Conservation (phyloP, 2,329 filamentous ascomycete genomes). For the Raffaelea albimanens region DNA sequence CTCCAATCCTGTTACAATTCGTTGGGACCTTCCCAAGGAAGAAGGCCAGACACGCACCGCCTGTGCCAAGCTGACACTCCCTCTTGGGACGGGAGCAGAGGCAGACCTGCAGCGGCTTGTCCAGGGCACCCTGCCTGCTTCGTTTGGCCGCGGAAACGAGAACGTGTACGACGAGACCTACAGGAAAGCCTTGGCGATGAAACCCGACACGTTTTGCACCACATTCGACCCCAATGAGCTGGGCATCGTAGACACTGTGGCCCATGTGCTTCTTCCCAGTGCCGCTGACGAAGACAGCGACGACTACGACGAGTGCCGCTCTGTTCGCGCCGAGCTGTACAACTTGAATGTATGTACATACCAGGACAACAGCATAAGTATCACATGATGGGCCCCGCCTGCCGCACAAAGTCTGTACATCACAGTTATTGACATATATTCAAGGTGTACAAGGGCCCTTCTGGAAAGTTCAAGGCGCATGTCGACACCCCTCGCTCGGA, state of each 20-base stretch:
- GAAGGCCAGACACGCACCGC: background rate
- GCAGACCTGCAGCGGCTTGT: background rate
- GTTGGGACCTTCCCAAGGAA: background rate
- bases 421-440: too few species aligned
- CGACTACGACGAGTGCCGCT: slow-evolving; percentile 12
- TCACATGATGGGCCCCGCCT: too few species aligned
- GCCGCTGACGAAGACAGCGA: background rate
- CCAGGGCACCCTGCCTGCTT: slow-evolving; percentile 14
- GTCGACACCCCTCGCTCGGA: slow-evolving; percentile 42
- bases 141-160: slow-evolving; percentile 17
- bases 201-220: slow-evolving; percentile 32
- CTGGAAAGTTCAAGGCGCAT: slow-evolving; percentile 39
- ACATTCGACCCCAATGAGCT: slow-evolving; percentile 40
- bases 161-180: slow-evolving; percentile 35
- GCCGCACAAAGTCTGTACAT: too few species aligned
- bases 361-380: too few species aligned
- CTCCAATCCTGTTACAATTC: background rate
- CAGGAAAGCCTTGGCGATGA: slow-evolving; percentile 42
- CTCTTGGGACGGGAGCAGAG: background rate
- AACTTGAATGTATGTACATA: slow-evolving; percentile 45
- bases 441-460: slow-evolving; percentile 42
- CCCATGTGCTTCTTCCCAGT: slow-evolving; percentile 32
- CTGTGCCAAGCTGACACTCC: background rate
- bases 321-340: slow-evolving; percentile 43
- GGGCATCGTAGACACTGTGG: slow-evolving; percentile 41